Base-by-base conservation (phyloP, 2,329 filamentous ascomycete species). In the Alternaria burnsii region DNA sequence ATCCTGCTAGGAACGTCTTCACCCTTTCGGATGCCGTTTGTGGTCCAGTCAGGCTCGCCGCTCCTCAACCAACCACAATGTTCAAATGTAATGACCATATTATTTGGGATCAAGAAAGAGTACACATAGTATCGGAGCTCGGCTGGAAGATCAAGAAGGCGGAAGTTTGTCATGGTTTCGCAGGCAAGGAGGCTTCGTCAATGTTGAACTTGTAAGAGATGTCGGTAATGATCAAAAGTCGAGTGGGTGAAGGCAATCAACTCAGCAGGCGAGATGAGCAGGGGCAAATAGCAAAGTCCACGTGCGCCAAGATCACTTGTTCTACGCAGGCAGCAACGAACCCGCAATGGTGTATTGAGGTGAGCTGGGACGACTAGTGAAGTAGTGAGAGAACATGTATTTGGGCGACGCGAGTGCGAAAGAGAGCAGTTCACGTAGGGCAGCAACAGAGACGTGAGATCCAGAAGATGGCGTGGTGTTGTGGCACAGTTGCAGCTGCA, bases 111-210 rank as follows among this genome's bases (percentile, higher is more conserved):
- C 14, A 70, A 20, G 20, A 56, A 61, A 7, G 54, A 36, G 50
- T 65, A 70, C 30, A 68, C 42, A 11, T 55, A 28, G 20, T 62
- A 42, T n/a, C 67, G 69, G 5, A 71, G 48, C 34, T 71, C 67
- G 9, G 62, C 53, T 6, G 67, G 62, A 12, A 70, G 58, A 28
- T 65, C 61, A 22, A 66, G 53, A 14, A 71, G 63, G 16, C 59
- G 52, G 41, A 65, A 70, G 34, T 36, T 24, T n/a, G 30, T 54
- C 30, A 44, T 20, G 7, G 12, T 36, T 16, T 36, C 32, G 32
- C 2, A 14, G 12, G 12, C 12, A 36, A 36, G 32, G 32, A 14
- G 14, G 32, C 6, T 36, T 14, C 6, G 12, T 16, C 32, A 3
- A 36, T 7, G 14, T 36, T 36, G 32, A 36, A 36, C 14, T 36